Percentiles rank a stretch among this genome's conserved stretches.
Evolutionary conservation across 495 filamentous ascomycete species (phyloP).

Genomic region (Aspergillus ellipticus): DNA sequence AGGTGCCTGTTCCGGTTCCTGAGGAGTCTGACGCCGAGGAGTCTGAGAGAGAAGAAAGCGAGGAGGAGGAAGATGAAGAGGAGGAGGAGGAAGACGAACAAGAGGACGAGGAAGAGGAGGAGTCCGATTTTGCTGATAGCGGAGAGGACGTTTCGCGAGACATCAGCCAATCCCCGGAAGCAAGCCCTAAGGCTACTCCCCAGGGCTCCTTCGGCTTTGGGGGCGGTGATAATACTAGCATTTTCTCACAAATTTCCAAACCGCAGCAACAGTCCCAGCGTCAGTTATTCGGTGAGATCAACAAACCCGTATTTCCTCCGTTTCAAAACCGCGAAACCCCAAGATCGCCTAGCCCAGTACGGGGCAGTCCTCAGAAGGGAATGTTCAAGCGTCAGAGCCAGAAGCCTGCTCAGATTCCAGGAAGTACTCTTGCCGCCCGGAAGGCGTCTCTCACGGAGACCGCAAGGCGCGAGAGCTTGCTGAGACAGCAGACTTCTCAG

Average conservation of each 20-base stretch:
- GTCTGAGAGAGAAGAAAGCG: constrained; percentile 32
- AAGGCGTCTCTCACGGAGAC: constrained; percentile 37
- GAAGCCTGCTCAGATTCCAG: constrained; percentile 46
- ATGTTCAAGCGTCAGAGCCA: constrained; percentile 47
- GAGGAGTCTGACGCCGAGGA: constrained; percentile 22
- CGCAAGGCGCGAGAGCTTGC: constrained; percentile 29
- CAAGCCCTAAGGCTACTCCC: constrained; percentile 57
- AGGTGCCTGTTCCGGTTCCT: constrained; percentile 15
- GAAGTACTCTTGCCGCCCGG: constrained; percentile 35
- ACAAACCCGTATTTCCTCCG: constrained; percentile 55
- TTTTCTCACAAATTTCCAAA: constrained; percentile 39
- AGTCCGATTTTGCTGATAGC: constrained; percentile 36
- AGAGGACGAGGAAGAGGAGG: constrained; percentile 37
- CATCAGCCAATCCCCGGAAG: constrained; percentile 44
- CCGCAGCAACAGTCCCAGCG: constrained; percentile 23
- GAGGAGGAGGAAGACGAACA: constrained; percentile 26
- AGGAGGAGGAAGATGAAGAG: constrained; percentile 40
- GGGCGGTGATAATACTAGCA: constrained; percentile 35
- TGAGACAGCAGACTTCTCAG: constrained; percentile 21
- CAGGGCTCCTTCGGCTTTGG: constrained; percentile 59
- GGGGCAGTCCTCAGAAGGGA: constrained; percentile 45
- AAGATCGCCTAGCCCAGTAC: constrained; percentile 76
- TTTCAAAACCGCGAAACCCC: constrained; percentile 51
- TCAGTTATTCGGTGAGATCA: constrained; percentile 66
- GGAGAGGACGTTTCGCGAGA: constrained; percentile 57